Base-by-base conservation (phyloP, 805 yeast species). In the Starmera caribaea region DNA sequence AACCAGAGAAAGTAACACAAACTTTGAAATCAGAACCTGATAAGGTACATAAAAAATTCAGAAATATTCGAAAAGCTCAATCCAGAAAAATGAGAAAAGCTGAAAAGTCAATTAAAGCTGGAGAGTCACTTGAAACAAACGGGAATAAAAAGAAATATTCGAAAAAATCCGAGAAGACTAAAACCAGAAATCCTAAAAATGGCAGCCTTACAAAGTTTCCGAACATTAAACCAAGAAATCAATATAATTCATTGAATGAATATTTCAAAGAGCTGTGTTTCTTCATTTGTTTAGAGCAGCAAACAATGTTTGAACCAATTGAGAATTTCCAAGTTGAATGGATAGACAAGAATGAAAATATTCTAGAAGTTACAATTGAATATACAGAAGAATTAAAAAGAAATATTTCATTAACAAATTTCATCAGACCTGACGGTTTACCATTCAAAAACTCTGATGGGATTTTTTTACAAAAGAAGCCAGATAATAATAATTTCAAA, bases 221-320 rank as follows among this genome's bases (percentile, higher is more conserved):
- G 15, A 14, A 13, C 6, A 14, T 30, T 4, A 30, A 30, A 13
- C 8, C 6, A 4, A 30, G 32, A 30, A 30, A 30, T 30, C 5
- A 13, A 14, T 79, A 73, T 48, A 72, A 71, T 10, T 61, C 70
- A 21, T 51, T 79, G 47, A 59, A 64, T 9, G 66, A 68, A 15
- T 81, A 81, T 51, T 73, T 71, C 51, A 61, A 69, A 44, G 79
- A 76, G 45, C 71, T 78, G 63, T 70, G 81, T 39, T 72, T 71
- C 56, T 77, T 78, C 38, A 54, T 81, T 40, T 79, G 76, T 42
- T 61, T 78, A 33, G 89, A 81, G 51, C 84, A 81, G 48, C 68
- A 73, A 39, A 58, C 66, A 24, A 72, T 68, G 17, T 62, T 65
- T 14, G 65, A 67, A 9, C 68, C 74, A 37, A 57, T 69, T 32